Conservation (phyloP, 1,284 basidiomycete genomes). For the Austropuccinia psidii region DNA sequence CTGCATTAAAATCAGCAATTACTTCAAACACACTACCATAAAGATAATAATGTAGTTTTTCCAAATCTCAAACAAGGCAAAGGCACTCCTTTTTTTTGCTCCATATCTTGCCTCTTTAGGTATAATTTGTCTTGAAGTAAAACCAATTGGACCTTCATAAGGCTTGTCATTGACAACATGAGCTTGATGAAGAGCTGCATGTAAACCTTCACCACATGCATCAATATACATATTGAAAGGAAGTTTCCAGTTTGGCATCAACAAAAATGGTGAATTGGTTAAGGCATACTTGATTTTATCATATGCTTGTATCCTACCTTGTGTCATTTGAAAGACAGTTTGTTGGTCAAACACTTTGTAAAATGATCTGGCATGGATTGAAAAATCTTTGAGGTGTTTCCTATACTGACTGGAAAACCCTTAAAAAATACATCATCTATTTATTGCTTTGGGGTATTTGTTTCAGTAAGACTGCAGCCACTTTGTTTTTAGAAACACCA, state of each 20-base stretch:
- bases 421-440: background rate
- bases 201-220: background rate
- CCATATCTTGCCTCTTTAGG: conserved; percentile 3
- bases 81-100: background rate
- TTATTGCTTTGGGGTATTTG: conserved; percentile 45
- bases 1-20: conserved; percentile 1
- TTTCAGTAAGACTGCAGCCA: conserved; percentile 50
- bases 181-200: background rate
- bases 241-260: background rate
- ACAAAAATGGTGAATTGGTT: background rate
- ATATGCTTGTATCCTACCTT: background rate
- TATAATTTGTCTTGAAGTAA: background rate
- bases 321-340: background rate
- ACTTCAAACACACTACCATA: background rate
- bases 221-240: background rate
- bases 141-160: background rate
- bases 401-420: background rate
- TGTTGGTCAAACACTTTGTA: background rate
- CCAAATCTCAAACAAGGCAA: background rate
- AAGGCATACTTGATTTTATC: background rate
- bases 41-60: conserved; percentile 24
- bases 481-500: conserved; percentile 51
- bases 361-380: background rate
- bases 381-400: background rate
- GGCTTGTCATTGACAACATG: background rate